Conservation (phyloP, 1,139 yeast species). For the Ashbya aceris region DNA sequence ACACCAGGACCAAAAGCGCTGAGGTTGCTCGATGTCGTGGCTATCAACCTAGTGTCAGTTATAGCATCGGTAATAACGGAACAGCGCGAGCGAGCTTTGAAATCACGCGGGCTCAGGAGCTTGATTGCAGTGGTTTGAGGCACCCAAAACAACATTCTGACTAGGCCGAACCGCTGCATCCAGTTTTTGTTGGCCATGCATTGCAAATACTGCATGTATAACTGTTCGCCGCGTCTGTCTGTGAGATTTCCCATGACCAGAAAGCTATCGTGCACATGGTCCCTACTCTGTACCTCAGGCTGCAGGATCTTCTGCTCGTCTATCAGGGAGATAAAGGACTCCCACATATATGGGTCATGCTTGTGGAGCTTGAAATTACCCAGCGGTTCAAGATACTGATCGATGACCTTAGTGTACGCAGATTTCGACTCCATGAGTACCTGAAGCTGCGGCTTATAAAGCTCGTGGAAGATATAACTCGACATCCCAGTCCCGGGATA, state of each 20-base stretch:
- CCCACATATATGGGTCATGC: slow-evolving; percentile 55
- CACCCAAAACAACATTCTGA: slow-evolving; percentile 57
- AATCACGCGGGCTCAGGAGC: slow-evolving; percentile 44
- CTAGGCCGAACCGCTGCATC: slow-evolving; percentile 67
- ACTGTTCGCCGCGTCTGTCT: slow-evolving; percentile 49
- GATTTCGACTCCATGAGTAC: slow-evolving; percentile 45
- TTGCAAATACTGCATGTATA: slow-evolving; percentile 66
- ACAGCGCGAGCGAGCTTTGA: slow-evolving; percentile 43
- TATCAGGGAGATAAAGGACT: slow-evolving; percentile 40
- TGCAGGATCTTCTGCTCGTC: slow-evolving; percentile 35
- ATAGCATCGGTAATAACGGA: slow-evolving; percentile 53
- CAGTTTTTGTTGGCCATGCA: slow-evolving; percentile 66
- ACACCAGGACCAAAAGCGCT: slow-evolving; percentile 14
- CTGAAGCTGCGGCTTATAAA: slow-evolving; percentile 51
- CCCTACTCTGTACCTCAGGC: slow-evolving; percentile 36
- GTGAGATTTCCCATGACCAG: slow-evolving; percentile 60
- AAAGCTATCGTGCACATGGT: slow-evolving; percentile 50
- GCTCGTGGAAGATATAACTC: slow-evolving; percentile 43
- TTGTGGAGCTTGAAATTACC: slow-evolving; percentile 30
- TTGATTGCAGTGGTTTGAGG: slow-evolving; percentile 53
- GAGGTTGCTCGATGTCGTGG: slow-evolving; percentile 32
- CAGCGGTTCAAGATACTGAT: slow-evolving; percentile 8
- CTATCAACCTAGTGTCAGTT: slow-evolving; percentile 45
- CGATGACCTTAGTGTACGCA: slow-evolving; percentile 33
- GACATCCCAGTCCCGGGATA: slow-evolving; percentile 51